Evolutionary conservation across 768 basidiomycete genomes (phyloP).

Genomic region (Tubosaeta sp.): DNA sequence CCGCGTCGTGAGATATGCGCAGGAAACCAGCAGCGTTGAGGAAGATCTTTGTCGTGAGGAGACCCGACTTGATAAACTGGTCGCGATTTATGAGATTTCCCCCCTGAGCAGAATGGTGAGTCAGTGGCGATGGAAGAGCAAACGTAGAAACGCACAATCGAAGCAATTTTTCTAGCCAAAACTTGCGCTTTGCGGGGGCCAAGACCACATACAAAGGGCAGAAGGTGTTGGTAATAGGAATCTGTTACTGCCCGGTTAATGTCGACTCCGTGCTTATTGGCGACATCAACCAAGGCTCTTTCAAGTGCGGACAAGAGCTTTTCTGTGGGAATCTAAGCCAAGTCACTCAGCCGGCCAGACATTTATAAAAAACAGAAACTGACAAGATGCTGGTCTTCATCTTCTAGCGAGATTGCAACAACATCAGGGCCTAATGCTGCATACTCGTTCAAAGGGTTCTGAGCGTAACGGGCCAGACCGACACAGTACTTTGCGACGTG

Average conservation of each 20-base stretch:
- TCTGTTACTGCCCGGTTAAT: slow-evolving; percentile 91
- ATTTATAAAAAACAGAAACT: slow-evolving; percentile 17
- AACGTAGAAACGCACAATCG: slow-evolving; percentile 49
- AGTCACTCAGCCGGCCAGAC: slow-evolving; percentile 3
- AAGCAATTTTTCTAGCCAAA: slow-evolving; percentile 74
- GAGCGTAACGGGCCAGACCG: slow-evolving; percentile 87
- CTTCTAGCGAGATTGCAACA: slow-evolving; percentile 75
- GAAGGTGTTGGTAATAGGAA: slow-evolving; percentile 79
- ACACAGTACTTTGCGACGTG: slow-evolving; percentile 87
- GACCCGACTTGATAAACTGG: slow-evolving; percentile 76
- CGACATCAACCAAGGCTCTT: slow-evolving; percentile 82
- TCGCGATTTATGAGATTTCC: slow-evolving; percentile 83
- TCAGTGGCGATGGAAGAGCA: neutral
- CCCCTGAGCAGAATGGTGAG: slow-evolving; percentile 47
- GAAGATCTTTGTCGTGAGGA: slow-evolving; percentile 85
- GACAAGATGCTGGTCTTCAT: slow-evolving; percentile 84
- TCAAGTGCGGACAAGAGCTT: slow-evolving; percentile 81
- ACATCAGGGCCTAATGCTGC: slow-evolving; percentile 86
- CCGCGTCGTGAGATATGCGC: slow-evolving; percentile 73
- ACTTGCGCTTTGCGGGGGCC: slow-evolving; percentile 92
- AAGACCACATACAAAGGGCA: slow-evolving; percentile 89
- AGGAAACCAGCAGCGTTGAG: slow-evolving; percentile 92
- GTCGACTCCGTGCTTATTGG: slow-evolving; percentile 92
- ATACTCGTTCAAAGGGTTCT: slow-evolving; percentile 93
- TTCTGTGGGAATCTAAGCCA: slow-evolving; percentile 72